phyloP scores from a whole-genome alignment of 805 yeast species.

The Hanseniaspora hatyaiensis region DNA sequence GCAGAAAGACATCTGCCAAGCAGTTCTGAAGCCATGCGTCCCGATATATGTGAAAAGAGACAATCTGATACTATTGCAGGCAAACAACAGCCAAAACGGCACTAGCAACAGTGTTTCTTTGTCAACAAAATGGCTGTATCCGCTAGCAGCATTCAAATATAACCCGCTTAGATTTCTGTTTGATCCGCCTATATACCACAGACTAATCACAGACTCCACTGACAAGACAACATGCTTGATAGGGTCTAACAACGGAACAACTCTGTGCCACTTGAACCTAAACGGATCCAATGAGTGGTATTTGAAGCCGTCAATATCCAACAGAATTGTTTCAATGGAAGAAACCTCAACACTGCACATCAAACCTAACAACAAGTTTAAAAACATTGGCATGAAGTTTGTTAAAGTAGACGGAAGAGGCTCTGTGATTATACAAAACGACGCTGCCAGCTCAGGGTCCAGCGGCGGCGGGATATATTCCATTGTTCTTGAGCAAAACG shows the following conservation, averaged over 20 bases:
- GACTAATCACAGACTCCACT: slow-evolving; percentile 6
- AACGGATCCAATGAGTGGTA: slow-evolving; percentile 14
- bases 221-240: slow-evolving; percentile 12
- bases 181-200: slow-evolving; percentile 14
- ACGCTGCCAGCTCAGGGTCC: slow-evolving; percentile 22
- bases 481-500: slow-evolving; percentile 23
- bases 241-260: slow-evolving; percentile 9
- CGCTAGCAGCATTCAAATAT: slow-evolving; percentile 6
- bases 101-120: background rate
- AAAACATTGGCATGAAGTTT: slow-evolving; percentile 20
- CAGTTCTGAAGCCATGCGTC: slow-evolving; percentile 13
- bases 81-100: background rate
- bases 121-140: slow-evolving; percentile 12
- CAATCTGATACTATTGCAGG: slow-evolving; percentile 9
- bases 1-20: slow-evolving; percentile 13
- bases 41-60: slow-evolving; percentile 14
- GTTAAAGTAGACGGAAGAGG: slow-evolving; percentile 27
- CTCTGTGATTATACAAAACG: slow-evolving; percentile 23
- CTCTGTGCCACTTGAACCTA: slow-evolving; percentile 4
- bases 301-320: slow-evolving; percentile 4
- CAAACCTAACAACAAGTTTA: slow-evolving; percentile 1
- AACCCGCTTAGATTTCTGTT: slow-evolving; percentile 10
- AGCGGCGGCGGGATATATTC: slow-evolving; percentile 21
- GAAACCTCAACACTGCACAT: slow-evolving; percentile 15
- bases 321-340: slow-evolving; percentile 13